Evolutionary conservation across 495 filamentous ascomycete species (phyloP).

Genomic region (Neurospora pannonica): DNA sequence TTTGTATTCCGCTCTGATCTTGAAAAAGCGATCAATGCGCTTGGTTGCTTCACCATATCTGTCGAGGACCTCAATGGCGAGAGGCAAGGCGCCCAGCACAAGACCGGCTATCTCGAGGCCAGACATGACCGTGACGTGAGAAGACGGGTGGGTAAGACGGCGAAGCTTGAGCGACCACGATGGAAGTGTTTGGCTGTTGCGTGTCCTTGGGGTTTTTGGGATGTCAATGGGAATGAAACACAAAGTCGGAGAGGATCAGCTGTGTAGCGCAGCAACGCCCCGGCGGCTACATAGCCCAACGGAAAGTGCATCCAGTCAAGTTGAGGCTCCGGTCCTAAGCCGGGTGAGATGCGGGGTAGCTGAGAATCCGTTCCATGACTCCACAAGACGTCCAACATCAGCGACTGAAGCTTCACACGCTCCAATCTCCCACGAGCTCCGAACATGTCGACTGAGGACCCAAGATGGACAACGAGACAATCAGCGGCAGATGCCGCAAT

Average conservation of each 20-base stretch:
- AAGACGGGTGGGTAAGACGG: neutral
- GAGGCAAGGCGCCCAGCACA: conserved; percentile 21
- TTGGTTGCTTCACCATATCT: conserved; percentile 20
- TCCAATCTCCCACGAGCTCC: neutral
- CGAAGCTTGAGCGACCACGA: too few species aligned
- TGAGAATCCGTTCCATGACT: neutral
- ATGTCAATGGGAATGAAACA: too few species aligned
- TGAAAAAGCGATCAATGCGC: conserved; percentile 14
- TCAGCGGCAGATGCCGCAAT: neutral
- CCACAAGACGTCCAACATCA: neutral
- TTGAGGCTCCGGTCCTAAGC: neutral
- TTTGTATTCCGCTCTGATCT: conserved; percentile 16
- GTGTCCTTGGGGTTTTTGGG: neutral
- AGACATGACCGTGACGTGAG: conserved; percentile 8
- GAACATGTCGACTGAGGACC: neutral
- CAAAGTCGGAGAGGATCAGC: too few species aligned
- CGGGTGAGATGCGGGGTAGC: neutral
- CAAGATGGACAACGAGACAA: neutral
- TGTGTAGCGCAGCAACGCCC: neutral
- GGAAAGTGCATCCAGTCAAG: neutral
- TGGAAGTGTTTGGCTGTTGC: too few species aligned
- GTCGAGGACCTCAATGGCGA: conserved; percentile 22
- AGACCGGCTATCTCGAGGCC: conserved; percentile 28
- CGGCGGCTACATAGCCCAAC: neutral
- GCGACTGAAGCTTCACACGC: neutral